Evolutionary conservation across 306 rosid genomes (phyloP), one percentile per base, ranked within the genome.

Genomic region (Vigna hirtella): DNA sequence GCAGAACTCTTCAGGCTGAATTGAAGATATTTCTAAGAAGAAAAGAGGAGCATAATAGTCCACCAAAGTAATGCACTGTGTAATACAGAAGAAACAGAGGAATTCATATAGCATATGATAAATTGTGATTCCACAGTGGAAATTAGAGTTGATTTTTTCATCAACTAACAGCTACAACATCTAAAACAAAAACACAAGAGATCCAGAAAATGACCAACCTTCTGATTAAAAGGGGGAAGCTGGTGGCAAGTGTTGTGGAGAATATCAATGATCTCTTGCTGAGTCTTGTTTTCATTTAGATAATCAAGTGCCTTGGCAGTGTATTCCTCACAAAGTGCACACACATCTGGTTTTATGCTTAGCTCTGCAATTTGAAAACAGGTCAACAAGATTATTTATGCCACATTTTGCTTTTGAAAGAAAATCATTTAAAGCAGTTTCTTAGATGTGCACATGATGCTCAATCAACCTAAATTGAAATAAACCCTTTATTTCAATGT

Each of bases 11-110:
- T 36, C 80, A 34, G 98, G 94, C 78, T 87, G 84, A 78, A 93
- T 5, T 12, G 90, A 34, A 78, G 89, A 47, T 50, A 85, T 11
- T 91, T 93, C 96, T 62, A 76, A 51, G 87, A 95, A 95, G 89
- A 95, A 86, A 65, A 93, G 90, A 52, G 99, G 92, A 74, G 90
- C 88, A 80, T 95, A 95, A 70, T 88, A 81, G 84, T 93, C 90
- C 88, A 95, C 99, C 88, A 95, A 81, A 71, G 77, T 40, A 77
- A 74, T n/a, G 83, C 99, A 95, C 99, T 95, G 87, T 65, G 14
- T 17, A 70, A 61, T 28, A 58, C 57, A 65, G 32, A 80, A n/a
- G 49, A 76, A 42, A 77, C 22, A 45, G 34, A 50, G 45, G 50
- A 82, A 47, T 70, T 74, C 49, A 84, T 26, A 40, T 34, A 50